Evolutionary conservation across 2,329 filamentous ascomycete genomes (phyloP).

Genomic region (Akanthomyces uredinophilus): DNA sequence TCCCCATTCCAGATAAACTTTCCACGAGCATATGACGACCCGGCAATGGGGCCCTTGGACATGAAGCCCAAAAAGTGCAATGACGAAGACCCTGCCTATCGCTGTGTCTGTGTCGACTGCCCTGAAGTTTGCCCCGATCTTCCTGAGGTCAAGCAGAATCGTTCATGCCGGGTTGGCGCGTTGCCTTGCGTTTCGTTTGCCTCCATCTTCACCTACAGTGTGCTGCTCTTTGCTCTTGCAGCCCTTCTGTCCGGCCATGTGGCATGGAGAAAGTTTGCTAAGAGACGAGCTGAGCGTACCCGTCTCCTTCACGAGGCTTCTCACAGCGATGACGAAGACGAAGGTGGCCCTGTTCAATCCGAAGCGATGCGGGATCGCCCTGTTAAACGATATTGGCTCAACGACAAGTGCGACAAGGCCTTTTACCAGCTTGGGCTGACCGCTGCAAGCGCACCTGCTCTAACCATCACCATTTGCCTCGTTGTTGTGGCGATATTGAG

Average conservation of each 20-base stretch:
- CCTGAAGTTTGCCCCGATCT: conserved; percentile 78
- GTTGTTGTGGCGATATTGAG: conserved; percentile 73
- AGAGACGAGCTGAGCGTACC: conserved; percentile 74
- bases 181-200: conserved; percentile 93
- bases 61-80: conserved; percentile 83
- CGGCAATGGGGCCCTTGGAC: conserved; percentile 65
- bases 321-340: conserved; percentile 88
- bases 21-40: conserved; percentile 56
- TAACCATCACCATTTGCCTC: conserved; percentile 76
- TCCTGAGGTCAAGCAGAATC: conserved; percentile 63
- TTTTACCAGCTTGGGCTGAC: conserved; percentile 77
- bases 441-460: conserved; percentile 76
- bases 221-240: conserved; percentile 64
- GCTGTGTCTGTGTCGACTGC: conserved; percentile 92
- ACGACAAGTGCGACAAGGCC: conserved; percentile 71
- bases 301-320: conserved; percentile 78
- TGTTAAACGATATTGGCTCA: conserved; percentile 74
- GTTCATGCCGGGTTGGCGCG: conserved; percentile 75
- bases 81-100: conserved; percentile 76
- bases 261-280: conserved; percentile 67
- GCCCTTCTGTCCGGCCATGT: conserved; percentile 67
- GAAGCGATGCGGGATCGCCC: conserved; percentile 74
- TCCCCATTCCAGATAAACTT: conserved; percentile 99
- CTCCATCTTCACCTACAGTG: conserved; percentile 78
- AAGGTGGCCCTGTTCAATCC: conserved; percentile 71